Evolutionary conservation across 139 green algal genomes (phyloP), one percentile per base, ranked within the genome.

Genomic region (Diplosphaera chodatii): DNA sequence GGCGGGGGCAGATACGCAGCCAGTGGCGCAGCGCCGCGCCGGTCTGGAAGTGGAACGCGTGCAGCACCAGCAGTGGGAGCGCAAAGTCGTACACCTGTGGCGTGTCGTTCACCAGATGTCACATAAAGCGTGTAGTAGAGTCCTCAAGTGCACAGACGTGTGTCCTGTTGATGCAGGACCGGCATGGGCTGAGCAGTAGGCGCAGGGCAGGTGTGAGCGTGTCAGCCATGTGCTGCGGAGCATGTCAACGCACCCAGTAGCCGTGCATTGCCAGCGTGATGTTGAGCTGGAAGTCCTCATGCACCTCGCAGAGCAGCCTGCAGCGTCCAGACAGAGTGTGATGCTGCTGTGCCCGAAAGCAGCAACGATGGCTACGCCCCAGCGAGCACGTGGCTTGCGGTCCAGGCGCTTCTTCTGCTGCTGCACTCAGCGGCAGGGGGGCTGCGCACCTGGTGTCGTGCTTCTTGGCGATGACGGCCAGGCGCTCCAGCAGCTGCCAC

Each of bases 81-180:
- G 72, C 78, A 70, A 86, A 86, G 75, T 86, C 81, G 25, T 86
- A 84, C 40, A 86, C 80, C 78, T 79, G n/a, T n/a, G n/a, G n/a
- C n/a, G n/a, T n/a, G n/a, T n/a, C n/a, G n/a, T n/a, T n/a, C n/a
- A n/a, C n/a, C n/a, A n/a, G n/a, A n/a, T n/a, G n/a, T n/a, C n/a
- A n/a, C n/a, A n/a, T n/a, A n/a, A n/a, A n/a, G n/a, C n/a, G n/a
- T n/a, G n/a, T n/a, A n/a, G n/a, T n/a, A n/a, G n/a, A n/a, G n/a
- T n/a, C n/a, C n/a, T n/a, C n/a, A n/a, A n/a, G n/a, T n/a, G n/a
- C n/a, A n/a, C n/a, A n/a, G n/a, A n/a, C n/a, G n/a, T n/a, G n/a
- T n/a, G n/a, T n/a, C n/a, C n/a, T n/a, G n/a, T n/a, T n/a, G n/a
- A n/a, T n/a, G n/a, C n/a, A n/a, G n/a, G n/a, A n/a, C n/a, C n/a